Conservation (phyloP, 2,329 filamentous ascomycete genomes). For the Zasmidium citrigriseum region DNA sequence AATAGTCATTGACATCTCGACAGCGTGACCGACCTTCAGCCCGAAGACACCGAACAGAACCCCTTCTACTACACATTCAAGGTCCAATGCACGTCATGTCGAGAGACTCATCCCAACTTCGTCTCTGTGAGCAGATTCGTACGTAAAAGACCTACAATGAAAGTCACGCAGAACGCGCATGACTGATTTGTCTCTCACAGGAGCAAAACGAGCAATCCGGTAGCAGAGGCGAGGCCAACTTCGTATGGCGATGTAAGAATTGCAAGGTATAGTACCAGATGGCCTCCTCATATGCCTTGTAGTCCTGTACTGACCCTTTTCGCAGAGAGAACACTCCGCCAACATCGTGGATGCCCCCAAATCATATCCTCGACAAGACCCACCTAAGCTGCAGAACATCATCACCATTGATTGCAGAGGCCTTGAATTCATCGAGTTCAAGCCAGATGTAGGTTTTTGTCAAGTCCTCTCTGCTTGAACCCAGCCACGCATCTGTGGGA, state of each 20-base stretch:
- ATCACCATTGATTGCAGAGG: slow-evolving; percentile 93
- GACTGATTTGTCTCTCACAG: slow-evolving; percentile 46
- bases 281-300: not conserved
- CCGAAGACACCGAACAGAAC: slow-evolving; percentile 74
- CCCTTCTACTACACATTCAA: slow-evolving; percentile 98
- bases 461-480: not conserved
- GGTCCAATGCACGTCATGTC: slow-evolving; percentile 96
- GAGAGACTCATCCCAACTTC: slow-evolving; percentile 84
- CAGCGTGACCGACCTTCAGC: slow-evolving; percentile 88
- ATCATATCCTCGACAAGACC: slow-evolving; percentile 70
- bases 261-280: slow-evolving; percentile 73
- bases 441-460: slow-evolving; percentile 68
- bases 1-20: slow-evolving; percentile 1
- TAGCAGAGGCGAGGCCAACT: slow-evolving; percentile 93
- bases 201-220: slow-evolving; percentile 89
- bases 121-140: slow-evolving; percentile 89
- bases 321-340: slow-evolving; percentile 79
- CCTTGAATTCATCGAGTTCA: slow-evolving; percentile 88
- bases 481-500: too few relatives aligned
- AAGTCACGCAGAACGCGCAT: too few relatives aligned
- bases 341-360: slow-evolving; percentile 74
- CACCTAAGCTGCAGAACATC: slow-evolving; percentile 74
- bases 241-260: slow-evolving; percentile 99
- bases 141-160: slow-evolving; percentile 39
- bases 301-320: slow-evolving; percentile 1